Conservation (phyloP, 345 rosid species). For the Brassica napus region Da-Ae NC_063442.1:36306001-36306500, state of each 20-base stretch:
- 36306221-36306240: slow-evolving; percentile 52
- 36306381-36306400: slow-evolving; percentile 25
- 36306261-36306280: slow-evolving; percentile 63
- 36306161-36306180: slow-evolving; percentile 31
- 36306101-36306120: background rate
- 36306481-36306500: slow-evolving; percentile 43
- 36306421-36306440: slow-evolving; percentile 16
- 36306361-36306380: slow-evolving; percentile 4
- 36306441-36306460: slow-evolving; percentile 41
- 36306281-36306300: slow-evolving; percentile 48
- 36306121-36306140: slow-evolving; percentile 17
- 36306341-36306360: slow-evolving; percentile 19
- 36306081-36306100: background rate
- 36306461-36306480: slow-evolving; percentile 74
- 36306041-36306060: slow-evolving; percentile 28
- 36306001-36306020: slow-evolving; percentile 25
- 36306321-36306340: slow-evolving; percentile 29
- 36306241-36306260: slow-evolving; percentile 60
- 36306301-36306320: slow-evolving; percentile 55
- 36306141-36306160: slow-evolving; percentile 24
- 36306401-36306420: slow-evolving; percentile 17
- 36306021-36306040: slow-evolving; percentile 15
- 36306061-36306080: slow-evolving; percentile 29
- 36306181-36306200: slow-evolving; percentile 21
- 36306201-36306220: slow-evolving; percentile 36